Evolutionary conservation across 106 monocot genomes (phyloP).

Genomic region (Alisma plantagoaquatica): DNA sequence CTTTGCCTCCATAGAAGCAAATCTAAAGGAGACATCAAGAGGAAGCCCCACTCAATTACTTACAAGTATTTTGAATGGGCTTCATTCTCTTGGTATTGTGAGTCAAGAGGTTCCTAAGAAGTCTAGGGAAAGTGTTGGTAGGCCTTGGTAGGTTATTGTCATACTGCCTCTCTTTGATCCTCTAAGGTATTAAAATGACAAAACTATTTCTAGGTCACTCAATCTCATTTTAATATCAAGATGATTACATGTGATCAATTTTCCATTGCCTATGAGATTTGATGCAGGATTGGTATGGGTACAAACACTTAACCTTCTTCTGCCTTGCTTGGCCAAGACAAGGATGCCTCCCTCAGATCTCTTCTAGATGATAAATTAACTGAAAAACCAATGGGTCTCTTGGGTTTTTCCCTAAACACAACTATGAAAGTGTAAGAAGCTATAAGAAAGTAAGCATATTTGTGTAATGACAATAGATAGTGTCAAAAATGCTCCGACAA

Average conservation of each 20-base stretch:
- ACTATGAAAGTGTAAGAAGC: conserved; percentile 95
- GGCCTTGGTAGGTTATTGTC: conserved; percentile 87
- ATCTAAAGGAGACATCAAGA: conserved; percentile 45
- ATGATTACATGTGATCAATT: conserved; percentile 88
- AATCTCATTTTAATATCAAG: conserved; percentile 92
- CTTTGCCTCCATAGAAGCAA: conserved; percentile 82
- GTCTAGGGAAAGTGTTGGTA: conserved; percentile 63
- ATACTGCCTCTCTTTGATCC: conserved; percentile 90
- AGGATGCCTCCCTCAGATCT: conserved; percentile 32
- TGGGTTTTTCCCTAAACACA: conserved; percentile 72
- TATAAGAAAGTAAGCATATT: conserved; percentile 95
- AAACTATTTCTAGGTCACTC: conserved; percentile 89
- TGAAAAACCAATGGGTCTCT: conserved; percentile 52
- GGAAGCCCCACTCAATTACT: conserved; percentile 49
- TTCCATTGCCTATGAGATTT: conserved; percentile 45
- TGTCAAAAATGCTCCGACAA: conserved; percentile 97
- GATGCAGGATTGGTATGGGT: conserved; percentile 47
- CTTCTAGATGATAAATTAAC: conserved; percentile 45
- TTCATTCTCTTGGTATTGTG: conserved; percentile 53
- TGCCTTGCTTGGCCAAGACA: conserved; percentile 40
- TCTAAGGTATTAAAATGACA: conserved; percentile 90
- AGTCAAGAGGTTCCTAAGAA: conserved; percentile 93
- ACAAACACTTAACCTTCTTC: conserved; percentile 58
- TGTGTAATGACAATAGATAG: conserved; percentile 98
- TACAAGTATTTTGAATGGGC: conserved; percentile 67